Evolutionary conservation across 2,329 filamentous ascomycete species (phyloP), one percentile per base, ranked within the genome.

Genomic region (Alternaria angustiovoidea): DNA sequence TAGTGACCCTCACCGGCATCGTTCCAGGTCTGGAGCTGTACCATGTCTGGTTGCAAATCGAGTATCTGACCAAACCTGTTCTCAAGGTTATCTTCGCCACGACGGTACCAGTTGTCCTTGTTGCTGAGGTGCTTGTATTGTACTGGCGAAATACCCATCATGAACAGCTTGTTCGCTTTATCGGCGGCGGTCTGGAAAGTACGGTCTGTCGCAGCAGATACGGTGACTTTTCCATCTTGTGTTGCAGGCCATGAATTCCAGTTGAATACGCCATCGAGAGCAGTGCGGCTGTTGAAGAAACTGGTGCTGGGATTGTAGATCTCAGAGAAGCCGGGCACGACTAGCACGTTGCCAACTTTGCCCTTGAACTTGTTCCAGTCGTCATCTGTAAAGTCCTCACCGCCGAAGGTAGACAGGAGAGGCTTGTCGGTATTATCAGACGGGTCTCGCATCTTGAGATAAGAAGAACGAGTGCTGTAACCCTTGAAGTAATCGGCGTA

Each of bases 11-110:
- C 79, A 2, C 78, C 78, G 0, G 71, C 77, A 51, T 81, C 79
- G 49, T 81, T 81, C 79, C 79, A 81, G 14, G 77, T 79, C 47
- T 79, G 77, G 5, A 80, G 64, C 62, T 81, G 74, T 9, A 80
- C 62, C 52, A 80, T 78, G 48, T 80, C 76, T 2, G 79, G 78
- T 48, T 76, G 68, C 9, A 80, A 34, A 7, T 57, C 41, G 1
- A 81, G 67, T 11, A 75, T 71, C 57, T 66, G 71, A 28, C 49
- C 63, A 38, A 72, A 68, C 53, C 63, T 72, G 43, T 71, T 51
- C 20, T 76, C 73, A 16, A 80, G 71, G 48, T 80, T 81, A 8
- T 69, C 63, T 52, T 80, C 77, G 48, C 78, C 78, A 28, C 75
- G 74, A 5, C 76, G 74, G 67, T 79, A 80, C 72, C 74, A 76